These are phyloP conservation scores for Patellifolia procumbens DNA, from an alignment of 179 eudicot genomes.

Conservation along the genomic window DNA sequence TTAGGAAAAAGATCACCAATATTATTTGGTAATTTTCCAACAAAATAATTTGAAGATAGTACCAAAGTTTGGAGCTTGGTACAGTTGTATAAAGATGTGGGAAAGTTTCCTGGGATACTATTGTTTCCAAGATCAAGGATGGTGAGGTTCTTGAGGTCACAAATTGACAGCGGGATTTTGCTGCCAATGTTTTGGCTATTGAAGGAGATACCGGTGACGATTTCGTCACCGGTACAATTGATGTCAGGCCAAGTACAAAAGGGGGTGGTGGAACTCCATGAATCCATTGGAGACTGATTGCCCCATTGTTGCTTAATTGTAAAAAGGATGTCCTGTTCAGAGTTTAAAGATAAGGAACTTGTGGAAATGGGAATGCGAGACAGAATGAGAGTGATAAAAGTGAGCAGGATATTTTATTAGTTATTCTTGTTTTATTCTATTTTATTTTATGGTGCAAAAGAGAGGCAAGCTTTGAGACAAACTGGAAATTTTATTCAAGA, in stretches of 20 bases:
- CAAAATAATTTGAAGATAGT: constrained; percentile 52
- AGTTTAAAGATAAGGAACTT: background rate
- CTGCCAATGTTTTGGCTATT: constrained; percentile 22
- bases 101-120: constrained; percentile 46
- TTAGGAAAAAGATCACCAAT: constrained; percentile 39
- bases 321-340: constrained; percentile 40
- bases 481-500: no score
- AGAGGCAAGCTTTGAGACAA: no score
- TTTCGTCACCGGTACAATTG: constrained; percentile 35
- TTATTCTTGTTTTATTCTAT: no score
- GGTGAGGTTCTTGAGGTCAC: constrained; percentile 49
- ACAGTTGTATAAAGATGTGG: constrained; percentile 52
- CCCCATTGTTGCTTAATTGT: constrained; percentile 48
- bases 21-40: constrained; percentile 57
- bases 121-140: constrained; percentile 48
- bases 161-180: constrained; percentile 50
- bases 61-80: constrained; percentile 42
- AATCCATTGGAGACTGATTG: constrained; percentile 39
- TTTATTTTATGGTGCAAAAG: no score
- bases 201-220: constrained; percentile 48
- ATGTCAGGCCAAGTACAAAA: constrained; percentile 69
- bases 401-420: no score
- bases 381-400: no score
- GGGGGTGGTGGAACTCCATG: constrained; percentile 55
- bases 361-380: no score